phyloP scores from a whole-genome alignment of 345 rosid genomes.

The Litchi chinensis region DNA sequence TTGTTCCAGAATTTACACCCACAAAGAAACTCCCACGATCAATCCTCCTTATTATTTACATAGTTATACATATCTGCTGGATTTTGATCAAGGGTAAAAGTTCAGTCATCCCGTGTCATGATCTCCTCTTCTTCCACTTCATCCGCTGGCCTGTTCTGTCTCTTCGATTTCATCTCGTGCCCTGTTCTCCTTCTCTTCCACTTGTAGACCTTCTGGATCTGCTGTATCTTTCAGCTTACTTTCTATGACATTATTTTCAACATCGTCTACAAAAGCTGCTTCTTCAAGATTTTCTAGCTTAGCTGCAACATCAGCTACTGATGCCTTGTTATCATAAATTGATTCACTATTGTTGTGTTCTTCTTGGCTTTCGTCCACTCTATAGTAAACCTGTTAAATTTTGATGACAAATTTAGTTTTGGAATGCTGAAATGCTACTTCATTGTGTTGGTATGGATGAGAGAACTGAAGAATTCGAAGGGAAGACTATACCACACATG shows the following conservation, averaged over 20 bases:
- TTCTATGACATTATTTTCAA: not conserved
- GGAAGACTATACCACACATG: constrained; percentile 57
- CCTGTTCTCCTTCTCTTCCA: not conserved
- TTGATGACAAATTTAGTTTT: not conserved
- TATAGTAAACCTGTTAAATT: constrained; percentile 50
- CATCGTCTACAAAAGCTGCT: constrained; percentile 12
- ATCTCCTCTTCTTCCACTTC: constrained; percentile 1
- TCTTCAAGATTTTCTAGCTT: constrained; percentile 24
- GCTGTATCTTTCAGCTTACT: not conserved
- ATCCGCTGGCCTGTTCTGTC: too few relatives aligned
- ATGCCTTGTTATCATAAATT: constrained; percentile 17
- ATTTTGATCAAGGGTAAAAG: not conserved
- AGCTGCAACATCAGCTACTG: constrained; percentile 15
- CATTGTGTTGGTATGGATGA: not conserved
- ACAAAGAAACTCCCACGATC: not conserved
- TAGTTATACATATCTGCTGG: not conserved
- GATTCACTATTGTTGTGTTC: constrained; percentile 8
- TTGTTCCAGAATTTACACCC: not conserved
- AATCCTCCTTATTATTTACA: not conserved
- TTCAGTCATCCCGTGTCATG: constrained; percentile 9
- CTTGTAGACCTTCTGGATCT: not conserved
- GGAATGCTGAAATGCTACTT: not conserved
- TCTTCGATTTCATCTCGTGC: too few relatives aligned
- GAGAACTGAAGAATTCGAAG: not conserved
- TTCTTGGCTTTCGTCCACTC: constrained; percentile 46